Conservation (phyloP, 2,329 filamentous ascomycete species). For the Endothia cerciana region DNA sequence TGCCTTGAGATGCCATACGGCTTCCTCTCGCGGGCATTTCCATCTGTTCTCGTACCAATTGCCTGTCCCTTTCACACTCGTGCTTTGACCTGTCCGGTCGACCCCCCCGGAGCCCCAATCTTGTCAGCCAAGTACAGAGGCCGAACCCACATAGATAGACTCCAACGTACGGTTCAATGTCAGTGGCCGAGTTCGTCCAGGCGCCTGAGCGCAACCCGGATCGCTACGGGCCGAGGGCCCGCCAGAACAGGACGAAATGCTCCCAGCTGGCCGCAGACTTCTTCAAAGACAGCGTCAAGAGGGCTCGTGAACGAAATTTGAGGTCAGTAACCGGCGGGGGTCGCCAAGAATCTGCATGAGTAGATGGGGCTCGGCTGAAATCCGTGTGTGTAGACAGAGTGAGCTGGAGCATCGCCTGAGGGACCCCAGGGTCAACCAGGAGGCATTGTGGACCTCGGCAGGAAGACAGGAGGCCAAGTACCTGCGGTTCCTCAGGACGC, state of each 20-base stretch:
- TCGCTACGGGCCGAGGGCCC: slow-evolving; percentile 47
- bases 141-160: not conserved
- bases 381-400: slow-evolving; percentile 56
- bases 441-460: slow-evolving; percentile 59
- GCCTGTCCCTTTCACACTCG: not conserved
- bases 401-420: slow-evolving; percentile 64
- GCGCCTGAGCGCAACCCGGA: slow-evolving; percentile 69
- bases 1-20: not conserved
- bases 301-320: slow-evolving; percentile 73
- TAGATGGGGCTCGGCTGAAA: not conserved
- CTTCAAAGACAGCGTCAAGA: slow-evolving; percentile 78
- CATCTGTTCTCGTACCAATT: not conserved
- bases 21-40: not conserved
- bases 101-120: not conserved
- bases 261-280: slow-evolving; percentile 62
- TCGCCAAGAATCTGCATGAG: not conserved
- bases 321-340: slow-evolving; percentile 52
- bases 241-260: slow-evolving; percentile 46
- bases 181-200: slow-evolving; percentile 18
- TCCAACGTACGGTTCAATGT: slow-evolving; percentile 3
- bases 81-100: not conserved
- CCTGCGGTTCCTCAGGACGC: slow-evolving; percentile 72
- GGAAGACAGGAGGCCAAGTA: slow-evolving; percentile 63
- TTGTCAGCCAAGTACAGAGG: not conserved
- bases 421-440: slow-evolving; percentile 50